Percentiles rank a stretch among this genome's conserved stretches.
These are phyloP conservation scores for Hyphopichia khmerensis DNA, from an alignment of 1,139 yeast genomes.

Conservation along the genomic window DNA sequence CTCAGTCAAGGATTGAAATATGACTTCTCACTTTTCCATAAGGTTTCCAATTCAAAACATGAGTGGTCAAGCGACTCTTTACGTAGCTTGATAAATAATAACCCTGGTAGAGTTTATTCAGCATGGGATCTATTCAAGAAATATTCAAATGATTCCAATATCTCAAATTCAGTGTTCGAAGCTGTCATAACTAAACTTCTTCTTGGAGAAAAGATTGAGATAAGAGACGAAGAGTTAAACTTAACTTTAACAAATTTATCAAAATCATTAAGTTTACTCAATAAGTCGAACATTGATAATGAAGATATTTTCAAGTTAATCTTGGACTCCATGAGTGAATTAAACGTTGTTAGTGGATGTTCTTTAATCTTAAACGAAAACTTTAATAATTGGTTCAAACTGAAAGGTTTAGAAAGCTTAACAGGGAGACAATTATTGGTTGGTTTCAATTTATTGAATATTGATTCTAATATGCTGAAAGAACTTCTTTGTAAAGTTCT, in stretches of 20 bases:
- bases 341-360: not conserved
- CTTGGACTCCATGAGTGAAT: constrained; percentile 1
- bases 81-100: constrained; percentile 25
- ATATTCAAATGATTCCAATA: constrained; percentile 14
- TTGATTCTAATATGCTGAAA: not conserved
- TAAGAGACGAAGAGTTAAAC: constrained; percentile 7
- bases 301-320: not conserved
- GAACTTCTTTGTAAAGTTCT: constrained; percentile 2
- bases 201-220: constrained; percentile 19
- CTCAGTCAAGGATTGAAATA: constrained; percentile 19
- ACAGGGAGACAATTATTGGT: constrained; percentile 6
- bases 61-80: constrained; percentile 16
- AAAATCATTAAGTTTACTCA: constrained; percentile 5
- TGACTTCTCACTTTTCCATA: constrained; percentile 34
- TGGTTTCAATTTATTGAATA: not conserved
- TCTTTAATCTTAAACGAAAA: not conserved
- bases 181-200: constrained; percentile 21
- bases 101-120: constrained; percentile 42
- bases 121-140: constrained; percentile 33
- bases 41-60: constrained; percentile 16
- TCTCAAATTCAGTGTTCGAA: constrained; percentile 12
- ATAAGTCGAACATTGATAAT: not conserved
- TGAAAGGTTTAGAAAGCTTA: constrained; percentile 9
- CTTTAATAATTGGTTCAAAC: not conserved
- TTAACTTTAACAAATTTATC: constrained; percentile 7